Conservation (phyloP, 2,329 filamentous ascomycete genomes). For the Colletotrichum tofieldiae region DNA sequence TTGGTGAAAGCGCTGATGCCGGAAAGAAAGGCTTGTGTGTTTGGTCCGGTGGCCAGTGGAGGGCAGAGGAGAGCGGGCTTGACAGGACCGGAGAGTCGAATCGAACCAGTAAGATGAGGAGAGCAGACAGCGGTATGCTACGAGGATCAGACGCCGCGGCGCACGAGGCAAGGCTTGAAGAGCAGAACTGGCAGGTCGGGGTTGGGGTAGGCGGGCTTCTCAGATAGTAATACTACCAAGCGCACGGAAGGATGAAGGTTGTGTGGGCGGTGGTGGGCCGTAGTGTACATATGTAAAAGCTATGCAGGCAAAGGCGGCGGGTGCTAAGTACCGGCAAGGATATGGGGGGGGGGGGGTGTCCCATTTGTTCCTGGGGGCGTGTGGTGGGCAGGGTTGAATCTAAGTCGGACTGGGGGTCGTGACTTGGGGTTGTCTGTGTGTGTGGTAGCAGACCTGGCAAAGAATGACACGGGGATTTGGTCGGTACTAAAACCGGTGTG, state of each 20-base stretch:
- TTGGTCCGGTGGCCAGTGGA: conserved; percentile 33
- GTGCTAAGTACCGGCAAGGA: conserved; percentile 43
- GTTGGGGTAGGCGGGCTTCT: conserved; percentile 42
- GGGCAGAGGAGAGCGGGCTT: conserved; percentile 19
- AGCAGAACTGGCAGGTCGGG: conserved; percentile 31
- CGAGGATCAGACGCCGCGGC: conserved; percentile 44
- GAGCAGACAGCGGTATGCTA: conserved; percentile 35
- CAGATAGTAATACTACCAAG: conserved; percentile 41
- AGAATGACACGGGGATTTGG: conserved; percentile 35
- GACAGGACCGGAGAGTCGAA: conserved; percentile 29
- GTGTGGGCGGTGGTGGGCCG: conserved; percentile 39
- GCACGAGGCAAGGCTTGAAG: conserved; percentile 41
- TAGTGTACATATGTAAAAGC: conserved; percentile 42
- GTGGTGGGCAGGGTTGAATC: conserved; percentile 43
- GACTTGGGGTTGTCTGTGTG: conserved; percentile 24
- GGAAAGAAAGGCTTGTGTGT: conserved; percentile 29
- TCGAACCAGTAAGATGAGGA: conserved; percentile 41
- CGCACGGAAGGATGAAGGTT: conserved; percentile 33
- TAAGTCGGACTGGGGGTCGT: conserved; percentile 39
- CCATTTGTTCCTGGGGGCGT: conserved; percentile 35
- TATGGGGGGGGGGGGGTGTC: conserved; percentile 27
- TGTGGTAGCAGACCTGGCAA: conserved; percentile 30
- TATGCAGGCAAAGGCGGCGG: conserved; percentile 35
- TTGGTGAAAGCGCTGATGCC: conserved; percentile 3
- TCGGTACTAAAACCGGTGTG: conserved; percentile 7